These are phyloP conservation scores for Styphnolobium japonicum DNA, from an alignment of 306 rosid genomes.

Conservation along the genomic window DNA sequence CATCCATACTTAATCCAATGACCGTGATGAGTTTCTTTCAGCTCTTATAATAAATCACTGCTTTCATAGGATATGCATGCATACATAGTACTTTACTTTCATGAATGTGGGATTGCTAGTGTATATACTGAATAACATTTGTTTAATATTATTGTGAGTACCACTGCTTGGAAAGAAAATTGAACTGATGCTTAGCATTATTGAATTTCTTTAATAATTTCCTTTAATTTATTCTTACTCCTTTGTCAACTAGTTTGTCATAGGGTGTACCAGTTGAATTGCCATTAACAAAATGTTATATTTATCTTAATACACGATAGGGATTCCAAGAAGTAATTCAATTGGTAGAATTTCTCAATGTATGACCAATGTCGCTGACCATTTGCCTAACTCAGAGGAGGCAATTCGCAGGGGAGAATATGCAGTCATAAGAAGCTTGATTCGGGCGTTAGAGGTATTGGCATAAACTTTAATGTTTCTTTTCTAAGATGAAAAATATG, in stretches of 20 bases:
- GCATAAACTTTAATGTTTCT: slow-evolving; percentile 14
- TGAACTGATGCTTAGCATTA: background rate
- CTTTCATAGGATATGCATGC: background rate
- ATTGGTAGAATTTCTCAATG: slow-evolving; percentile 67
- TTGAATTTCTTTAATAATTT: background rate
- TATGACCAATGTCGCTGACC: slow-evolving; percentile 53
- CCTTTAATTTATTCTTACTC: background rate
- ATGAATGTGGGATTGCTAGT: background rate
- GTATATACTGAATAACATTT: background rate
- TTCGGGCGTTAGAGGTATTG: slow-evolving; percentile 87
- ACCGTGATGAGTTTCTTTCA: background rate
- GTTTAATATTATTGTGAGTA: background rate
- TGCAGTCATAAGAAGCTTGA: slow-evolving; percentile 84
- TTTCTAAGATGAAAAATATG: background rate
- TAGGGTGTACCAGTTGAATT: background rate
- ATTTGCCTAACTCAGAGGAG: slow-evolving; percentile 71
- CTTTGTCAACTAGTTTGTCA: background rate
- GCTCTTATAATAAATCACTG: background rate
- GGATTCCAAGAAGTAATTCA: slow-evolving; percentile 77
- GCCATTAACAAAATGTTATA: slow-evolving; percentile 2
- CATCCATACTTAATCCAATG: background rate
- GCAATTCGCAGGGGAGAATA: slow-evolving; percentile 92
- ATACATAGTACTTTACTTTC: background rate
- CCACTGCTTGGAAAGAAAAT: background rate
- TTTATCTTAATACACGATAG: slow-evolving; percentile 42